These are phyloP conservation scores for Teunomyces barrocoloradensis DNA, from an alignment of 805 yeast genomes.

Conservation along the genomic window DNA sequence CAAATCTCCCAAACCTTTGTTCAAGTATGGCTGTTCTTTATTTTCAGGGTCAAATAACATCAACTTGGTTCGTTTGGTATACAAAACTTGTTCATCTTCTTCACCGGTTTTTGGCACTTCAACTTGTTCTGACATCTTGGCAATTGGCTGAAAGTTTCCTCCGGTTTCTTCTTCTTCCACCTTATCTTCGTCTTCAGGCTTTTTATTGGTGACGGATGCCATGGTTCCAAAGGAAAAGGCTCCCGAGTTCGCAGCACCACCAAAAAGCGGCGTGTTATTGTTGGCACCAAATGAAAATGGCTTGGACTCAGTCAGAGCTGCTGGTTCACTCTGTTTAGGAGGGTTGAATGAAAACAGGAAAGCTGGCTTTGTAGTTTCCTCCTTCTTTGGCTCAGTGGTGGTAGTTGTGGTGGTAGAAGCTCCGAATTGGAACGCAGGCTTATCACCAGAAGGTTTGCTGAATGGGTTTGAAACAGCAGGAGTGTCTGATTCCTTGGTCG, in stretches of 20 bases:
- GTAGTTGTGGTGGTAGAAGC: background rate
- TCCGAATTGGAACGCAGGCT: conserved; percentile 7
- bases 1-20: conserved; percentile 79
- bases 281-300: conserved; percentile 14
- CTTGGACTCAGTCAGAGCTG: conserved; percentile 6
- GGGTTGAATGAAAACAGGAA: conserved; percentile 11
- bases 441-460: conserved; percentile 3
- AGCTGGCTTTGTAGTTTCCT: conserved; percentile 6
- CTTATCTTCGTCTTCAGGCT: conserved; percentile 24
- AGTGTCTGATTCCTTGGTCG: background rate
- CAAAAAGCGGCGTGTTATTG: background rate
- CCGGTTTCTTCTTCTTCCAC: conserved; percentile 46
- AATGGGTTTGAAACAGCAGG: background rate
- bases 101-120: conserved; percentile 67
- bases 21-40: conserved; percentile 49
- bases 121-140: conserved; percentile 44
- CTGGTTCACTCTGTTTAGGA: conserved; percentile 8
- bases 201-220: conserved; percentile 17
- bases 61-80: conserved; percentile 68
- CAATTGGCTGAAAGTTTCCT: conserved; percentile 45
- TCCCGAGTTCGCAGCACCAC: conserved; percentile 6
- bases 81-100: conserved; percentile 68
- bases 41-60: conserved; percentile 56
- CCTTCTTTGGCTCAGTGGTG: conserved; percentile 1
- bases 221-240: conserved; percentile 12